A percentile compares a stretch with the other conserved stretches of the same genome.
These are phyloP conservation scores for Lipomyces yamadae DNA, from an alignment of 805 yeast genomes.

Conservation along the genomic window DNA sequence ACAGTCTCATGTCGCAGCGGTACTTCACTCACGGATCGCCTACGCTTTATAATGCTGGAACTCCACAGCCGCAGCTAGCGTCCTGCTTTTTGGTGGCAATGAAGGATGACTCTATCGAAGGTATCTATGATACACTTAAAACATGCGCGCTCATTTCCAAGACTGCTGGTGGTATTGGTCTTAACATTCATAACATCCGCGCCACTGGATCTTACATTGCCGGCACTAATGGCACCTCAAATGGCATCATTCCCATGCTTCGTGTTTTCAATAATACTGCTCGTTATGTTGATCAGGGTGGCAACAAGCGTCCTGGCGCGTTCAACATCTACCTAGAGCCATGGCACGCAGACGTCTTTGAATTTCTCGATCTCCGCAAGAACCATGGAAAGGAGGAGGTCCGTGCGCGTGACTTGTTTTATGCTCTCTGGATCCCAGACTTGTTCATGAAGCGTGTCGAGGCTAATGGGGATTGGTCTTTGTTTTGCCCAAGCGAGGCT, in stretches of 20 bases:
- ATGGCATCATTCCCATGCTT: constrained; percentile 94
- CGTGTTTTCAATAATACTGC: constrained; percentile 96
- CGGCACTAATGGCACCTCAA: constrained; percentile 90
- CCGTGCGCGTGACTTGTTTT: constrained; percentile 90
- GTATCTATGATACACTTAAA: constrained; percentile 87
- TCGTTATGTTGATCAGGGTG: constrained; percentile 97
- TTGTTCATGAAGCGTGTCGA: constrained; percentile 91
- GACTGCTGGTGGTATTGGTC: constrained; percentile 94
- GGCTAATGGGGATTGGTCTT: constrained; percentile 77
- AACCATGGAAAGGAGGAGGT: constrained; percentile 94
- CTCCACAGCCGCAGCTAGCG: constrained; percentile 81
- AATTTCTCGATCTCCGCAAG: constrained; percentile 82
- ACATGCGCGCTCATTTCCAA: constrained; percentile 89
- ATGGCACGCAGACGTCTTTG: constrained; percentile 94
- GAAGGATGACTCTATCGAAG: constrained; percentile 95
- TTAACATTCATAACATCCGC: constrained; percentile 86
- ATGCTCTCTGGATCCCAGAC: constrained; percentile 95
- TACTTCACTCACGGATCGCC: constrained; percentile 96
- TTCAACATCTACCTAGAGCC: constrained; percentile 93
- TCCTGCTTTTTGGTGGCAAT: constrained; percentile 91
- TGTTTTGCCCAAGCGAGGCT: constrained; percentile 87
- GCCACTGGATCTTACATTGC: constrained; percentile 85
- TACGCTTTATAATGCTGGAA: constrained; percentile 91
- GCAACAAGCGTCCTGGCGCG: constrained; percentile 97
- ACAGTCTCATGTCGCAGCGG: constrained; percentile 82